Percentiles rank a stretch among this genome's conserved stretches.
Conservation (phyloP, 305 asterid species). For the Salvia sclarea region DNA sequence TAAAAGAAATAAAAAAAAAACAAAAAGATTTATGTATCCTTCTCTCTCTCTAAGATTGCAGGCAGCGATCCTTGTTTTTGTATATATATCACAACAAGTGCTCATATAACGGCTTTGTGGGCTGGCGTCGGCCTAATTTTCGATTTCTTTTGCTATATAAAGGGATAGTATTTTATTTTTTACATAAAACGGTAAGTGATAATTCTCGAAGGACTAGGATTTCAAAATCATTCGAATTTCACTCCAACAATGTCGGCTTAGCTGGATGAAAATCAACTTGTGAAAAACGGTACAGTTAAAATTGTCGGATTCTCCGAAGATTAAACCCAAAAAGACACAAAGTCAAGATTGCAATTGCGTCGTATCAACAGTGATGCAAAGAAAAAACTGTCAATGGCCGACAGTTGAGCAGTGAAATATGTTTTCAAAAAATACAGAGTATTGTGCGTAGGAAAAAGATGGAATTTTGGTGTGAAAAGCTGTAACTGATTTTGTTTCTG, state of each 20-base stretch:
- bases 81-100: slow-evolving; percentile 3
- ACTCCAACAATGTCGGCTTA: not conserved
- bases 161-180: no score
- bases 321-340: not conserved
- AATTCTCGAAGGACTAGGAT: slow-evolving; percentile 18
- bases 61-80: slow-evolving; percentile 10
- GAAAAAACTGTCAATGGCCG: not conserved
- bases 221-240: slow-evolving; percentile 23
- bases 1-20: not conserved
- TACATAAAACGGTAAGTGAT: not conserved
- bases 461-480: slow-evolving; percentile 1
- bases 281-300: not conserved
- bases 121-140: slow-evolving; percentile 47
- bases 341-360: not conserved
- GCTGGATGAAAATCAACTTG: not conserved
- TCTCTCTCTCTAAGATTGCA: slow-evolving; percentile 1
- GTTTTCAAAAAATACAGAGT: not conserved
- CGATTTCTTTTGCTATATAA: slow-evolving; percentile 6
- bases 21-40: not conserved
- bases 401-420: not conserved
- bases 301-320: not conserved
- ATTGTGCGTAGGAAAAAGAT: not conserved
- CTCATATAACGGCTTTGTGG: slow-evolving; percentile 49
- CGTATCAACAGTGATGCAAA: not conserved
- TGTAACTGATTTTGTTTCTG: not conserved